Evolutionary conservation across 768 basidiomycete species (phyloP), one percentile per base, ranked within the genome.

Genomic region (Pisolithus tinctorius): DNA sequence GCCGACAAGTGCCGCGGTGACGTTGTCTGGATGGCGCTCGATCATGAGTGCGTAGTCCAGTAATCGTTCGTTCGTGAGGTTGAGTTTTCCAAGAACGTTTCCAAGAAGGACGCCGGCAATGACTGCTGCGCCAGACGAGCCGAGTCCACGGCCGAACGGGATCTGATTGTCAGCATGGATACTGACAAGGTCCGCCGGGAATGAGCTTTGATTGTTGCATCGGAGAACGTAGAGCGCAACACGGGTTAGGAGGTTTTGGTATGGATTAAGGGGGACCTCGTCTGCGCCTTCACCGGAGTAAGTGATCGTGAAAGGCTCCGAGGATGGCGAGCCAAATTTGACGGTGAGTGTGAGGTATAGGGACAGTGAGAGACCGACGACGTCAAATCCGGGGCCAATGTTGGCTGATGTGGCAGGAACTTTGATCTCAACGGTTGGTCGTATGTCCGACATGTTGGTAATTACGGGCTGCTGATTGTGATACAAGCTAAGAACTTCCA

Each of bases 31-130:
- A 66, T 99, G 96, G 16, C 96, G 80, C 71, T 99, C 96, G 62
- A 99, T 93, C 96, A 99, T 99, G 49, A 99, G 77, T 1, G 95
- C 94, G 63, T 90, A 95, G 71, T 99, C 96, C 54, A 98, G 81
- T 60, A 95, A 73, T 25, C 96, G 82, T 40, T 76, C 78, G 27
- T 66, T 73, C 13, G 87, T 68, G 10, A 98, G 81, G 23, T 76
- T 63, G 54, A 98, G 79, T 16, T 78, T 58, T 14, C 89, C 95
- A 23, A 98, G 75, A n/a, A 81, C 76, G 63, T 93, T 80, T 34
- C 85, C 96, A 43, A 99, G 80, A 30, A 95, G 77, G 31, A 96
- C 93, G 39, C 96, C 96, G 1, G 93, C 95, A 61, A 99, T 89
- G 60, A 99, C 96, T n/a, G 96, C 95, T 4, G 96, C 96, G 13